Evolutionary conservation across 129 eudicot genomes (phyloP), one percentile per base, ranked within the genome.

Genomic region (Calendula officinalis): DNA sequence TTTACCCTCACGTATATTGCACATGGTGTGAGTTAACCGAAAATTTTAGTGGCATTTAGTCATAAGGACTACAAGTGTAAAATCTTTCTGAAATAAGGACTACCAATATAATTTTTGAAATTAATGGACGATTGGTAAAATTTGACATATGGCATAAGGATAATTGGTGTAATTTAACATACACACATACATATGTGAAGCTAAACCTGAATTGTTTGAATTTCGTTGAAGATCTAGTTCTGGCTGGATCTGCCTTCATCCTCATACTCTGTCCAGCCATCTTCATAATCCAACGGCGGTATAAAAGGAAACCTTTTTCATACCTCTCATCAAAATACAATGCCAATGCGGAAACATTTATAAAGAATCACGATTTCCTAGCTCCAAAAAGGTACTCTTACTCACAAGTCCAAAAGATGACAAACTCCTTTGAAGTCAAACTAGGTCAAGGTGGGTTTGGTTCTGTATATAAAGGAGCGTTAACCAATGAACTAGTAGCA

Each of bases 381-480:
- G 71, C 77, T 58, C 80, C 67, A 3, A 71, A 66, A 71, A 59
- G 82, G 55, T 79, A 79, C 75, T 22, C 54, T 3, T 78, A 78
- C 51, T 35, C 75, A n/a, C 60, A 75, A 11, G 38, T 82, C 38
- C 62, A 70, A 72, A 68, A 60, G 58, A 75, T 78, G 56, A 82
- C 87, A 44, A 71, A 60, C n/a, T 46, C 64, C 7, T 75, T 82
- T 11, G 58, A 36, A 15, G 48, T 49, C 15, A 71, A 75, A 30
- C 68, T 82, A 7, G 88, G 84, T 5, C 38, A 75, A 70, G 88
- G 88, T 43, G 88, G 81, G 3, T 71, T 44, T 40, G 84, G 84
- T 39, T 7, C 34, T 12, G 88, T 82, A 15, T 82, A 82, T 62
- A 71, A 69, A 72, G 84, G 84, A 22, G 67, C 10, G 14, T 69